These are phyloP conservation scores for Yarrowia yakushimensis DNA, from an alignment of 805 yeast species.

Conservation along the genomic window DNA sequence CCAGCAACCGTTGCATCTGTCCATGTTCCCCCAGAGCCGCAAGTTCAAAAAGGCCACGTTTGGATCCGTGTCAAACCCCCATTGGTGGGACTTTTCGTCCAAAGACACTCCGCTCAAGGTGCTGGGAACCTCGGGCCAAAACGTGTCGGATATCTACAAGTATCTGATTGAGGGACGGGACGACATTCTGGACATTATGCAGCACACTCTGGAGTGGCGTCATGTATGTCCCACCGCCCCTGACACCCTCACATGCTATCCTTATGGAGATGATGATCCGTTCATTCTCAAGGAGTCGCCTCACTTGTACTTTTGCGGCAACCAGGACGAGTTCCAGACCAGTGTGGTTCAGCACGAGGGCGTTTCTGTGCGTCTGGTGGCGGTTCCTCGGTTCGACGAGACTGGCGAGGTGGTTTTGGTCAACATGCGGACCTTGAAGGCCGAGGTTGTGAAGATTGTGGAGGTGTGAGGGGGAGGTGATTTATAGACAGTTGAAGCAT, in stretches of 20 bases:
- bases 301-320: constrained; percentile 82
- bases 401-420: constrained; percentile 65
- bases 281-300: constrained; percentile 75
- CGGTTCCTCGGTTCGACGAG: constrained; percentile 65
- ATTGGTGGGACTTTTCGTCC: constrained; percentile 59
- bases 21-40: constrained; percentile 55
- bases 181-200: constrained; percentile 54
- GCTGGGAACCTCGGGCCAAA: constrained; percentile 82
- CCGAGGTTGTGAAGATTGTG: constrained; percentile 40
- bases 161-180: constrained; percentile 49
- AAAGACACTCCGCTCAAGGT: constrained; percentile 40
- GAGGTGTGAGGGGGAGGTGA: too few species aligned
- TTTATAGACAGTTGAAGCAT: too few species aligned
- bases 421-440: constrained; percentile 54
- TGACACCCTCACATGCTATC: constrained; percentile 88
- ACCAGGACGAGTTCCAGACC: constrained; percentile 58
- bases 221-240: constrained; percentile 93
- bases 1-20: constrained; percentile 82
- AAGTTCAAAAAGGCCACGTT: constrained; percentile 44
- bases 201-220: constrained; percentile 74
- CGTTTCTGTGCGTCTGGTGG: constrained; percentile 49
- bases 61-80: constrained; percentile 64
- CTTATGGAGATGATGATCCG: constrained; percentile 74
- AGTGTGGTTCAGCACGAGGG: constrained; percentile 41
- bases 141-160: constrained; percentile 69